These are phyloP conservation scores for Fennellomyces sp. DNA, from an alignment of 371 early-diverging fungal genomes.

Conservation along the genomic window DNA sequence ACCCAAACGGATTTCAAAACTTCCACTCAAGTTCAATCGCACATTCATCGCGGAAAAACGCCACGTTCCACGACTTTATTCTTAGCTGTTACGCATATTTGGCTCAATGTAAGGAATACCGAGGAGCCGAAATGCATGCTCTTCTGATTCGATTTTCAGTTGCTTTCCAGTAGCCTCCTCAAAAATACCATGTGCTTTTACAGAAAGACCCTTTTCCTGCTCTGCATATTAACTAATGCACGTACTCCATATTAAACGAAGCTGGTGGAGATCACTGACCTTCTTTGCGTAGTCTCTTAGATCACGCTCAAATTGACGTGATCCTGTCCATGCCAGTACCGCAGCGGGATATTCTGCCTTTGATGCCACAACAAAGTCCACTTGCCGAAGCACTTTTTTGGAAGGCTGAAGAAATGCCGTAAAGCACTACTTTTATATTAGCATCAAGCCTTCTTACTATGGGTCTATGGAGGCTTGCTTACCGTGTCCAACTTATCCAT, in stretches of 20 bases:
- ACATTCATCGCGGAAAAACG: too few relatives aligned
- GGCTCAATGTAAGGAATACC: conserved; percentile 48
- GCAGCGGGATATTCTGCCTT: conserved; percentile 34
- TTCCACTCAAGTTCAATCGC: too few relatives aligned
- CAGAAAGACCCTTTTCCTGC: conserved; percentile 28
- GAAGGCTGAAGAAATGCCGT: conserved; percentile 52
- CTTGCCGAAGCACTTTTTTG: conserved; percentile 41
- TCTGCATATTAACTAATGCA: not conserved
- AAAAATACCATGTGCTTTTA: conserved; percentile 40
- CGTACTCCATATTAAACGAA: not conserved
- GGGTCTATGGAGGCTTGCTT: not conserved
- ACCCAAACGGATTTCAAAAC: too few relatives aligned
- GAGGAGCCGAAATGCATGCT: conserved; percentile 36
- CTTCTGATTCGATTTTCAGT: conserved; percentile 28
- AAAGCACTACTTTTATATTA: conserved; percentile 31
- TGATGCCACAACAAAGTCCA: conserved; percentile 51
- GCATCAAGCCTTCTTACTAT: not conserved
- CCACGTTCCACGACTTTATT: too few relatives aligned
- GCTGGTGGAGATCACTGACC: too few relatives aligned
- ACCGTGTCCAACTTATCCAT: conserved; percentile 9
- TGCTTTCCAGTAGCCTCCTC: conserved; percentile 14
- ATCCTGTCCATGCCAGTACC: conserved; percentile 58
- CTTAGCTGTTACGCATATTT: conserved; percentile 47
- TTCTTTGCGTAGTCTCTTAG: conserved; percentile 41
- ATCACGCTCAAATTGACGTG: conserved; percentile 43